Evolutionary conservation across 305 asterid species (phyloP).

Genomic region (Fraxinus albicans): DNA sequence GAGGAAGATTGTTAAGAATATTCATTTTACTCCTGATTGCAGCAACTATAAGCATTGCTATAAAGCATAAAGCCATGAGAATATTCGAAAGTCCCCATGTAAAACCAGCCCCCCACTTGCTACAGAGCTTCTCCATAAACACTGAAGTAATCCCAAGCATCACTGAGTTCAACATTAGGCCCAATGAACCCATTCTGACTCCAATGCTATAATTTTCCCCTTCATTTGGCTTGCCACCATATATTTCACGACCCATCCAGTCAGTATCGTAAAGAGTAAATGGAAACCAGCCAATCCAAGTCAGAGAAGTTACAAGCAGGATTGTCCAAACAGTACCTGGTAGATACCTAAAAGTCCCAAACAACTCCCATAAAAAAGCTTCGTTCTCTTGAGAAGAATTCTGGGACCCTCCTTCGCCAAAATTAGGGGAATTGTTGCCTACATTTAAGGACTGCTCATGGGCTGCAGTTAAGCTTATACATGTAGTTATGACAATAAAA

Average conservation of each 20-base stretch:
- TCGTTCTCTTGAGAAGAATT: conserved; percentile 54
- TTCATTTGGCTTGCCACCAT: conserved; percentile 78
- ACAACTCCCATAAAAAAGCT: conserved; percentile 74
- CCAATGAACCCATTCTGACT: conserved; percentile 83
- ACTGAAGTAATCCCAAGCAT: conserved; percentile 73
- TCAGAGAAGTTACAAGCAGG: conserved; percentile 69
- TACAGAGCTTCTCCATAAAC: conserved; percentile 78
- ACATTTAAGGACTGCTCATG: conserved; percentile 54
- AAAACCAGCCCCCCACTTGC: conserved; percentile 83
- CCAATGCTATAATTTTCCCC: conserved; percentile 58
- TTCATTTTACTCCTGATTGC: conserved; percentile 47
- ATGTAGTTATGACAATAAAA: conserved; percentile 57
- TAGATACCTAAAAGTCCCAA: conserved; percentile 67
- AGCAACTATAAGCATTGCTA: conserved; percentile 62
- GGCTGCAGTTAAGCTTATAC: conserved; percentile 62
- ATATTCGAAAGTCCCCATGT: conserved; percentile 80
- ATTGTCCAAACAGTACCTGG: conserved; percentile 64
- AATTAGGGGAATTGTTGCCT: conserved; percentile 22
- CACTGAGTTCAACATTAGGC: conserved; percentile 77
- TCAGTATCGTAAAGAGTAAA: conserved; percentile 80
- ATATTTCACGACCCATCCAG: conserved; percentile 90
- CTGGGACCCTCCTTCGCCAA: conserved; percentile 39
- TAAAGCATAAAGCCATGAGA: conserved; percentile 60
- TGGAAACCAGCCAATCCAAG: conserved; percentile 90
- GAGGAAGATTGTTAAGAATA: conserved; percentile 41